A percentile compares a stretch with the other conserved stretches of the same genome.
These are phyloP conservation scores for Eutrema salsugineum DNA, from an alignment of 441 rosid genomes.

Conservation along the genomic window DNA sequence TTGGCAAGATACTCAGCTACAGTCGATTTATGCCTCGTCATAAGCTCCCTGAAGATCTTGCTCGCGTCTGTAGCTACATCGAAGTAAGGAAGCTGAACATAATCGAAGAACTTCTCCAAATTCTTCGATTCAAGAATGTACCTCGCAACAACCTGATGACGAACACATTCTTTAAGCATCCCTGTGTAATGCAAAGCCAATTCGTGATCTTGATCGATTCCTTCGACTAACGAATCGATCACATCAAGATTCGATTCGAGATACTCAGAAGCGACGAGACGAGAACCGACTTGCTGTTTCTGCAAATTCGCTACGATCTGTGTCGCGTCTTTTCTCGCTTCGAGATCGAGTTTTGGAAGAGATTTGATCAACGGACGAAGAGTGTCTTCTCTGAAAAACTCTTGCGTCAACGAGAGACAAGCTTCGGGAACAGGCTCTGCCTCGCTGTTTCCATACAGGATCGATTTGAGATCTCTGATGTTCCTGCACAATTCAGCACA, in stretches of 20 bases:
- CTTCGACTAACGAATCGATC: constrained; percentile 47
- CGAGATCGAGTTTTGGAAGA: constrained; percentile 45
- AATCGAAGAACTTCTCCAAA: constrained; percentile 53
- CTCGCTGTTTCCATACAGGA: constrained; percentile 49
- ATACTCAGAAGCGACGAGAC: constrained; percentile 53
- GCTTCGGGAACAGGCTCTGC: constrained; percentile 52
- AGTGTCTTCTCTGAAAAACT: constrained; percentile 50
- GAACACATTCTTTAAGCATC: constrained; percentile 62
- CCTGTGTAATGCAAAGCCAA: constrained; percentile 54
- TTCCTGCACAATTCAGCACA: constrained; percentile 37
- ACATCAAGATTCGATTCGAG: constrained; percentile 54
- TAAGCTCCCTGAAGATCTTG: constrained; percentile 74
- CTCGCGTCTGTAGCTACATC: constrained; percentile 79
- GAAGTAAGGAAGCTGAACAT: constrained; percentile 68
- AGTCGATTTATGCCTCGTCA: constrained; percentile 84
- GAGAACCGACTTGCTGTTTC: constrained; percentile 51
- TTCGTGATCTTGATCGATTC: constrained; percentile 36
- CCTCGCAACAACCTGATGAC: constrained; percentile 58
- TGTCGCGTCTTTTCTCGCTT: constrained; percentile 47
- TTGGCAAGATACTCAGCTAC: constrained; percentile 64
- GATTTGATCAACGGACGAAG: constrained; percentile 42
- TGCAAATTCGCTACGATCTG: constrained; percentile 62
- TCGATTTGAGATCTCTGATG: constrained; percentile 43
- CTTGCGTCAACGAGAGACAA: constrained; percentile 51
- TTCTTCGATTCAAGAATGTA: constrained; percentile 64